phyloP scores from a whole-genome alignment of 2,329 filamentous ascomycete species.

The Rachicladosporium sp. region DNA sequence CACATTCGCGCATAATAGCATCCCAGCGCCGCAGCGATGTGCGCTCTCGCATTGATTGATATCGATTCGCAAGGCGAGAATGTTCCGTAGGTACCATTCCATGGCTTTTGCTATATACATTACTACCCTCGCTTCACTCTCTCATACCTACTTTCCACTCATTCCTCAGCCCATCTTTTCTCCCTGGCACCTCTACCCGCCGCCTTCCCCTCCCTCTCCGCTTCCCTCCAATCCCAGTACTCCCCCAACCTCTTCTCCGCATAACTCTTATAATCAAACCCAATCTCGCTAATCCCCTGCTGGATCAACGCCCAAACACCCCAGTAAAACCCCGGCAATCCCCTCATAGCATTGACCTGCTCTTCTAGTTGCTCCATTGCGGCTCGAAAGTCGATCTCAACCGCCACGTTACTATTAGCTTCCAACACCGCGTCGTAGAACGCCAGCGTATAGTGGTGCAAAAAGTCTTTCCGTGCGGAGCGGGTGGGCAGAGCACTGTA shows the following conservation, averaged over 20 bases:
- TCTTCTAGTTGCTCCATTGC: conserved; percentile 58
- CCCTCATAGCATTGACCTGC: conserved; percentile 79
- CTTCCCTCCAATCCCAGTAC: conserved; percentile 78
- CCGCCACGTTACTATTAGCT: conserved; percentile 39
- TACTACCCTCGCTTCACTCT: too few species aligned
- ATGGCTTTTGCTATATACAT: too few species aligned
- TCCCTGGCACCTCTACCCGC: conserved; percentile 63
- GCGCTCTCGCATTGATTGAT: too few species aligned
- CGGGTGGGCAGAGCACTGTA: conserved; percentile 69
- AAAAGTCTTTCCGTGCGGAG: conserved; percentile 64
- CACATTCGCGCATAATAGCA: too few species aligned
- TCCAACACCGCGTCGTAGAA: conserved; percentile 40
- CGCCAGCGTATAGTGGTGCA: conserved; percentile 67
- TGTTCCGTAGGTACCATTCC: too few species aligned
- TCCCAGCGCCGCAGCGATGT: too few species aligned
- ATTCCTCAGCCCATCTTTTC: conserved; percentile 60
- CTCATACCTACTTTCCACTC: neutral
- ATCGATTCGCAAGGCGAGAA: too few species aligned
- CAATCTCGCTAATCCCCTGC: conserved; percentile 83
- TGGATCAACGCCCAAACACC: conserved; percentile 95
- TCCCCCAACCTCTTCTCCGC: conserved; percentile 77
- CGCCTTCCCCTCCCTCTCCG: conserved; percentile 50
- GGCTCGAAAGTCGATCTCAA: conserved; percentile 37
- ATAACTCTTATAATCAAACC: conserved; percentile 92
- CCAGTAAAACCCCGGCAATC: conserved; percentile 80